Base-by-base conservation (phyloP, 768 basidiomycete species). In the Serendipita sp. region DNA sequence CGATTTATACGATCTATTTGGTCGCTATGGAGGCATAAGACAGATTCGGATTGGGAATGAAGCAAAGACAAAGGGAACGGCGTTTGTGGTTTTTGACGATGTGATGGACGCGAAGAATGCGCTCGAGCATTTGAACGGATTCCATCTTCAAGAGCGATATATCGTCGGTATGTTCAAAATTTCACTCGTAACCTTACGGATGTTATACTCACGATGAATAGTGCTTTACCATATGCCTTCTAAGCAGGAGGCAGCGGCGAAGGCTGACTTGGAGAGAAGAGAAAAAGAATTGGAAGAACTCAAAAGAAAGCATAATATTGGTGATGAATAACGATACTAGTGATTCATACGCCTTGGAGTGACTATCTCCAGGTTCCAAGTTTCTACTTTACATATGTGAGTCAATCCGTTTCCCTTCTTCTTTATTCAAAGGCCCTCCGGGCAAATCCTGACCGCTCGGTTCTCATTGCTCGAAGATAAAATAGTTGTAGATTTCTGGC, bases 61-160 rank as follows among this genome's bases (percentile, higher is more conserved):
- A 70, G 77, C 83, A 63, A 97, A 96, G 76, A 87, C 91, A 22
- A 90, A 87, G 71, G 95, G 95, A 30, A 97, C 95, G 7, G 95
- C 95, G 0, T 99, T 95, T 70, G 90, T 98, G 2, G 94, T 95
- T 14, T 93, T 90, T 71, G 89, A 94, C 70, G 92, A 94, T 74
- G 90, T 94, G 66, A 92, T 92, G 89, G 92, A 94, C 69, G 95
- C 95, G 22, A 95, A 96, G 74, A 93, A 94, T 70, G 95, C 95
- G 0, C 82, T 96, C 63, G 94, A 94, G 70, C 93, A 96, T 73
- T 73, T 98, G 70, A 98, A 98, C 68, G 95, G 95, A 48, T 99
- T 99, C 76, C 95, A 99, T 75, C 73, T 99, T 64, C 92, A 93
- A 75, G 95, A 96, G 74, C 87, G 95, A 26, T 99, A 98, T 74